Base-by-base conservation (phyloP, 306 rosid species). In the Leucaena leucocephala region DNA sequence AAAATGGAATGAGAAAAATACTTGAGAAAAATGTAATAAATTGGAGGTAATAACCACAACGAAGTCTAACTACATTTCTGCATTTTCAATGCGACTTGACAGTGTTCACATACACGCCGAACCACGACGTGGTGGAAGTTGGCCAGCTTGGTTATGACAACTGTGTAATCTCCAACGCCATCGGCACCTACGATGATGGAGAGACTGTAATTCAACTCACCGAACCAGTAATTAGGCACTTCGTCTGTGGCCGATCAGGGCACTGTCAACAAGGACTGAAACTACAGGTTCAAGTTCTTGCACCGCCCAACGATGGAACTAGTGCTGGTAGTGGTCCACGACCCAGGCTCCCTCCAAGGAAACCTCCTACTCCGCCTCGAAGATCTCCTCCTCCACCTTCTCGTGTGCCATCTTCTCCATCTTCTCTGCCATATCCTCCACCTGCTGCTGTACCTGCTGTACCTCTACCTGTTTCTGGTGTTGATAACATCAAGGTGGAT, bases 61-160 rank as follows among this genome's bases (percentile, higher is more conserved):
- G 1, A 14, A 33, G 16, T 35, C 63, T 59, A 4, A 12, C 48
- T 5, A 46, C 5, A 46, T 42, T 43, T 46, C 17, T 38, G 33
- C 21, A 8, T 14, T 35, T 44, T 8, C 21, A 48, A 36, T 68
- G 40, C 34, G 68, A 36, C 36, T 15, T 85, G 78, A 79, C 91
- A 93, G 98, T 93, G 76, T 93, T 93, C 81, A 13, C 44, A 2
- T 93, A 93, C 88, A 84, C 91, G 66, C 98, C 97, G 72, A 63
- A 82, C 35, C 89, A 91, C 52, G 98, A 93, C 46, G 92, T 91
- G 62, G 78, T 90, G 74, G 98, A 93, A 61, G 95, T 93, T 22
- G 68, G 78, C 81, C 52, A 79, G 62, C 57, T 33, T 35, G 97
- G 91, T 35, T 91, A 83, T 81, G 68, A 70, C 68, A 72, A 12